Evolutionary conservation across 768 basidiomycete species (phyloP).

Genomic region (Mycena maculata): DNA sequence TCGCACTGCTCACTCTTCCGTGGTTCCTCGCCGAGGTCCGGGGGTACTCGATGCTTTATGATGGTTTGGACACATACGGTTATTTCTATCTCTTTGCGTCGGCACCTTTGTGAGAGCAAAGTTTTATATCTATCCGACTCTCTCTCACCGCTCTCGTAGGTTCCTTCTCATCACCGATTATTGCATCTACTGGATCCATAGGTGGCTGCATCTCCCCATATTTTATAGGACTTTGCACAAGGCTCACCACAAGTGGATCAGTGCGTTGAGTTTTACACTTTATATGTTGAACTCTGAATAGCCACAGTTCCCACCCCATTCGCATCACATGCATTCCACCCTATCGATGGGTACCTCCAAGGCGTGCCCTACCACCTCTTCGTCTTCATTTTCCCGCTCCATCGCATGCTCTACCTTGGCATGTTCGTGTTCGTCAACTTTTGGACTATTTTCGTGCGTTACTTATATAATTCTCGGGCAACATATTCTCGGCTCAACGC

Average conservation of each 20-base stretch:
- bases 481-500: too few species aligned
- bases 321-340: constrained; percentile 98
- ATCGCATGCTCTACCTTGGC: constrained; percentile 83
- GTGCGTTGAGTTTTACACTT: constrained; percentile 60
- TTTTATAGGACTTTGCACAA: constrained; percentile 95
- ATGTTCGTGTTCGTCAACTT: constrained; percentile 93
- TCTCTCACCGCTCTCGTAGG: constrained; percentile 45
- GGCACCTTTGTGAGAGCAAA: constrained; percentile 67
- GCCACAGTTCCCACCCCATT: constrained; percentile 92
- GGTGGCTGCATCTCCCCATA: constrained; percentile 84
- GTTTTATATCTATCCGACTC: constrained; percentile 10
- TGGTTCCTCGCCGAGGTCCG: constrained; percentile 94
- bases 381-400: constrained; percentile 89
- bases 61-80: constrained; percentile 83
- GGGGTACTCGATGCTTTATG: constrained; percentile 85
- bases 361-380: constrained; percentile 96
- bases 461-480: too few species aligned
- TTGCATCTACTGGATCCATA: constrained; percentile 95
- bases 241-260: constrained; percentile 98
- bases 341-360: constrained; percentile 93
- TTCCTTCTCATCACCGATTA: constrained; percentile 93
- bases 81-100: constrained; percentile 76
- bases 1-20: constrained; percentile 87
- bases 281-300: constrained; percentile 8
- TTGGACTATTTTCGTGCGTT: constrained; percentile 88